phyloP scores from a whole-genome alignment of 345 rosid species.

The Cardamine resedifolia region DNA sequence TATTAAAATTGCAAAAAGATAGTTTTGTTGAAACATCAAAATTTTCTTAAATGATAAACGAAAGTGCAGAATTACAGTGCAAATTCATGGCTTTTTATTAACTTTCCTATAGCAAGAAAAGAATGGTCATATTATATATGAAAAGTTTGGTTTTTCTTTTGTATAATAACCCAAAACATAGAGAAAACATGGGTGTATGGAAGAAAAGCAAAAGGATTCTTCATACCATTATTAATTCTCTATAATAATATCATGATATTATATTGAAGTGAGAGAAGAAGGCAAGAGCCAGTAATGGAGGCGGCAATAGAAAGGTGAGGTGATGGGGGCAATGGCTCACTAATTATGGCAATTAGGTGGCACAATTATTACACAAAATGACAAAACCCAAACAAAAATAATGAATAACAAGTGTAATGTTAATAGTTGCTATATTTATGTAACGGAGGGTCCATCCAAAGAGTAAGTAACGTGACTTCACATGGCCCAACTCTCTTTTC shows the following conservation, averaged over 20 bases:
- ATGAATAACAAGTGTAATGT: conserved; percentile 18
- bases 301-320: conserved; percentile 30
- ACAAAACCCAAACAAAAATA: conserved; percentile 21
- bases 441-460: conserved; percentile 28
- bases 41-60: neutral
- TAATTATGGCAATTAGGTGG: conserved; percentile 35
- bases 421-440: conserved; percentile 9
- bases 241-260: neutral
- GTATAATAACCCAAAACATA: neutral
- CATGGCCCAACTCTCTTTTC: conserved; percentile 22
- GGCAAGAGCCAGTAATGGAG: conserved; percentile 20
- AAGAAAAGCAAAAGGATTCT: conserved; percentile 5
- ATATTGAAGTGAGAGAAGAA: neutral
- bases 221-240: conserved; percentile 1
- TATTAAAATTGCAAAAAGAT: neutral
- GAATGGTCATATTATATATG: neutral
- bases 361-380: conserved; percentile 30
- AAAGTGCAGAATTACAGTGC: neutral
- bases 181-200: neutral
- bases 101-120: neutral
- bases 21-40: neutral
- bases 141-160: neutral
- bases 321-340: conserved; percentile 29
- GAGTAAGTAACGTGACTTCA: conserved; percentile 32
- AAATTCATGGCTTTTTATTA: neutral